Conservation (phyloP, 768 basidiomycete species). For the Coprinopsis strossmayeri region DNA sequence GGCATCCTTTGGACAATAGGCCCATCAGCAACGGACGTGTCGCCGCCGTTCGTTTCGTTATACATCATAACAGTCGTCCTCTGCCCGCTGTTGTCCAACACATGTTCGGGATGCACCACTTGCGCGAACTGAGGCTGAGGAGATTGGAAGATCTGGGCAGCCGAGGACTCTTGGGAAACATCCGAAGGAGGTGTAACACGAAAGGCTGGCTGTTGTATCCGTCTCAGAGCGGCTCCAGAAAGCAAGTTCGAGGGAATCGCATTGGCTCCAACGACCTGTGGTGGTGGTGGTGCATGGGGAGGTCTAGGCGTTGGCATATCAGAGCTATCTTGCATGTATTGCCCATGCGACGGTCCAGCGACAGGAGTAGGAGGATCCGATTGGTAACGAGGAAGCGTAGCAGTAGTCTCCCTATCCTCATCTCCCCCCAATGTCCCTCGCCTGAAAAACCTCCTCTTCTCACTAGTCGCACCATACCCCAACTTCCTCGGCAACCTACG, state of each 20-base stretch:
- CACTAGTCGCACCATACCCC: conserved; percentile 20
- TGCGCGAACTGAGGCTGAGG: conserved; percentile 10
- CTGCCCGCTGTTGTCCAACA: conserved; percentile 12
- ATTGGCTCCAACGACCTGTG: not conserved
- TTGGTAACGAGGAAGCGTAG: conserved; percentile 20
- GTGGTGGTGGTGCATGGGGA: not conserved
- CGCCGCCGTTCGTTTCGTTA: conserved; percentile 11
- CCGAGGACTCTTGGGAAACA: conserved; percentile 15
- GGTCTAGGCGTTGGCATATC: not conserved
- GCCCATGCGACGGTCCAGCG: conserved; percentile 18
- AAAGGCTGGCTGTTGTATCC: conserved; percentile 21
- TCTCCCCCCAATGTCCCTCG: conserved; percentile 19
- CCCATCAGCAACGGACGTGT: not conserved
- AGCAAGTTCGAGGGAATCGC: conserved; percentile 15
- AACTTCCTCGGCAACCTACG: conserved; percentile 26
- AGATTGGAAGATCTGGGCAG: conserved; percentile 14
- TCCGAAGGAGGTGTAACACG: conserved; percentile 25
- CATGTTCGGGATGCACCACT: conserved; percentile 9
- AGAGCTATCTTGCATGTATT: conserved; percentile 12
- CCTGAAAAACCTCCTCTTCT: conserved; percentile 17
- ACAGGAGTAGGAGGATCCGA: conserved; percentile 24
- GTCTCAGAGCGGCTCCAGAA: conserved; percentile 15
- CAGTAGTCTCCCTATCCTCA: conserved; percentile 20
- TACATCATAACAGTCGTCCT: conserved; percentile 24
- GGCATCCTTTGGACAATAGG: not conserved